A percentile compares a stretch with the other conserved stretches of the same genome.
These are phyloP conservation scores for Hypoxylon cercidicola DNA, from an alignment of 495 filamentous ascomycete species.

Conservation along the genomic window DNA sequence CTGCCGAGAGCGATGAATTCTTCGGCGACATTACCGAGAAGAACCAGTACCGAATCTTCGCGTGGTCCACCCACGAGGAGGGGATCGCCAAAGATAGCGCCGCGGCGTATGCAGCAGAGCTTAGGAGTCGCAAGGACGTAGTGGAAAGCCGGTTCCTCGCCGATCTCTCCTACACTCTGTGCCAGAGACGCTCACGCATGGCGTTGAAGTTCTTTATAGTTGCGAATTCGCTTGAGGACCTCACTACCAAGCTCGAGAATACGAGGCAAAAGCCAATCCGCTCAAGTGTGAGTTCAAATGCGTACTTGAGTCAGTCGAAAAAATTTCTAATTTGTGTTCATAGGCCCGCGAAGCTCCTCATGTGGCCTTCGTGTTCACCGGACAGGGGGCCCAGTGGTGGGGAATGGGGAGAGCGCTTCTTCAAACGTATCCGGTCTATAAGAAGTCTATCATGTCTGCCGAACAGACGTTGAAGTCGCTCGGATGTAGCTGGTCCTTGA, in stretches of 20 bases:
- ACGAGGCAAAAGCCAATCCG: not conserved
- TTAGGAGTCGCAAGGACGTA: not conserved
- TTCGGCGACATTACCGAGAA: too few species aligned
- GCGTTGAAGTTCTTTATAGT: not conserved
- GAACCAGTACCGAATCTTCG: too few species aligned
- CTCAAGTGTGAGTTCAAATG: not conserved
- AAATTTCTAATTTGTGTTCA: not conserved
- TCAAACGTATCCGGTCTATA: not conserved
- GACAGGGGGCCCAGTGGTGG: conserved; percentile 63
- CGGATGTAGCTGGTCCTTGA: not conserved
- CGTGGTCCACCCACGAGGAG: too few species aligned
- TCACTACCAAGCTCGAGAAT: not conserved
- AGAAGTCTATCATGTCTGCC: not conserved
- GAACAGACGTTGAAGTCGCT: not conserved
- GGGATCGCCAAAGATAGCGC: too few species aligned
- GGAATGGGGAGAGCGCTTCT: conserved; percentile 52
- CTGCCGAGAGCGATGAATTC: too few species aligned
- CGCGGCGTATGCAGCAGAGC: too few species aligned
- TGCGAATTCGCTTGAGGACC: not conserved
- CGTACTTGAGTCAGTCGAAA: not conserved
- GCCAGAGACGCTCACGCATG: too few species aligned
- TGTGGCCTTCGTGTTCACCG: conserved; percentile 50
- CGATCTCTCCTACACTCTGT: too few species aligned
- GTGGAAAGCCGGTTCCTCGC: not conserved
- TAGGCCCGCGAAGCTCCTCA: conserved; percentile 26